Evolutionary conservation across 2,329 filamentous ascomycete genomes (phyloP), one percentile per base, ranked within the genome.

Genomic region (Calonectria crousiana): DNA sequence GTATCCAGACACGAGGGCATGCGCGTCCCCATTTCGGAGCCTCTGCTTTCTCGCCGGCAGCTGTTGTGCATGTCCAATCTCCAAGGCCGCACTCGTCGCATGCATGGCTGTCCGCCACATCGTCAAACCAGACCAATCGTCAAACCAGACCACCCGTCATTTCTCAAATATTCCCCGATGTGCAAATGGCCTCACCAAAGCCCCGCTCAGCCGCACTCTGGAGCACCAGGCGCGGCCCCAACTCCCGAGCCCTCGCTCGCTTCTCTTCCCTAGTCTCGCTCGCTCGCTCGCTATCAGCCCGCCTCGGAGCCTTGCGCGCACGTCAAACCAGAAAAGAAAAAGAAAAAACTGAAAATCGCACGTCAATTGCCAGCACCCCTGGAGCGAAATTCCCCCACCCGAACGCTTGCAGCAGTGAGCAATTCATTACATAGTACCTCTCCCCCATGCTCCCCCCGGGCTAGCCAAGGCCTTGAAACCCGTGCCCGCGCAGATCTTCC

Each of bases 401-500:
- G 20, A 62, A 62, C 20, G 34, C 56, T n/a, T 38, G 56, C 56
- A 62, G 26, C 56, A 13, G 32, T 16, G 53, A 58, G 30, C 72
- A 78, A 72, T 56, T 62, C 44, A 23, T 47, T 23, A 47, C n/a
- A 23, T 23, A 47, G 44, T 65, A 73, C 75, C 70, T 53, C 66
- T 69, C 73, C 49, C 34, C 73, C 76, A 66, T 62, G 49, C 41
- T 14, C 30, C 64, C 67, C 65, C 41, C 53, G 49, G 65, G 68
- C 80, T 77, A 77, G 60, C 60, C 65, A 72, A 76, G 76, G 72
- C 69, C 75, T 76, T 77, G 78, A 80, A 80, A 79, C 78, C 62
- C 65, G 49, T 69, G 72, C 64, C 72, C 72, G 58, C 70, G 72
- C 56, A 65, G 76, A 79, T 78, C 77, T 47, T 74, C 71, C 66